Percentiles rank a stretch among this genome's conserved stretches.
phyloP scores from a whole-genome alignment of 2,329 filamentous ascomycete species.

The Stemphylium beticola region DNA sequence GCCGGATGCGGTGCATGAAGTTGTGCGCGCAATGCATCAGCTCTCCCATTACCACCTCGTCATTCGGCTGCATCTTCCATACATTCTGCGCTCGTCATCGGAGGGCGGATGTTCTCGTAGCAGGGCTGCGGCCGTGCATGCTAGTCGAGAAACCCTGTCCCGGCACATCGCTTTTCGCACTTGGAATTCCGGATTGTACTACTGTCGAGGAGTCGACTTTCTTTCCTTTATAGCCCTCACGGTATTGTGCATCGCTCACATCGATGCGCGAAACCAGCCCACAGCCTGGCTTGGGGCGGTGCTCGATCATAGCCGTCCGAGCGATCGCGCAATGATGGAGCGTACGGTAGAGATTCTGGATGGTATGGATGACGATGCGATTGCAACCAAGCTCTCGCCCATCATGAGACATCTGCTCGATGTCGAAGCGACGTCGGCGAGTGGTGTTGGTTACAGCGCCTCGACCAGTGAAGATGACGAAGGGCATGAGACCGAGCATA shows the following conservation, averaged over 20 bases:
- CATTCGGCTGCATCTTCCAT: constrained; percentile 24
- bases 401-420: constrained; percentile 18
- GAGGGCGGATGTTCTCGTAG: constrained; percentile 12
- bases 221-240: constrained; percentile 28
- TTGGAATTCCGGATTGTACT: constrained; percentile 12
- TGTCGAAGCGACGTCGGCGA: constrained; percentile 18
- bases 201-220: constrained; percentile 25
- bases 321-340: constrained; percentile 27
- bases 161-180: constrained; percentile 20
- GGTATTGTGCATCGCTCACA: constrained; percentile 22
- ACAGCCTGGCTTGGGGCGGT: neutral
- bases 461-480: constrained; percentile 18
- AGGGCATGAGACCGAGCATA: constrained; percentile 31
- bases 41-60: constrained; percentile 24
- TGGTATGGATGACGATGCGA: constrained; percentile 13
- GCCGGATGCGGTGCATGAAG: constrained; percentile 15
- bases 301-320: constrained; percentile 13
- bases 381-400: constrained; percentile 10
- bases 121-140: constrained; percentile 24
- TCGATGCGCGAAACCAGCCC: constrained; percentile 6
- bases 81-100: constrained; percentile 20
- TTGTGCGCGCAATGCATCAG: constrained; percentile 19
- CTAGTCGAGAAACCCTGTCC: constrained; percentile 21
- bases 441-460: constrained; percentile 16
- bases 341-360: constrained; percentile 14